Base-by-base conservation (phyloP, 192 early-diverging fungal genomes). In the Diversispora epigaea region DNA sequence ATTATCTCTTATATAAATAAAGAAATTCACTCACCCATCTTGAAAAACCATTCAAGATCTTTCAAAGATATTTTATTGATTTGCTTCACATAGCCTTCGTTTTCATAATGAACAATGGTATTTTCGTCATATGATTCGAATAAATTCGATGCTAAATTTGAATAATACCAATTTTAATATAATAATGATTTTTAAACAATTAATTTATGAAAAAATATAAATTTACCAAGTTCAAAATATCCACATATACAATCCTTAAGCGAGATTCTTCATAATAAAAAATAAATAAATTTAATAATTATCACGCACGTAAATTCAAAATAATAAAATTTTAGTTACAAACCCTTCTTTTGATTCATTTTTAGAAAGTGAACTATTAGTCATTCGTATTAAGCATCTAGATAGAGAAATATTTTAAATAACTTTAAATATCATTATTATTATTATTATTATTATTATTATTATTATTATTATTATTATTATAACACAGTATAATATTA, bases 201-300 rank as follows among this genome's bases (percentile, higher is more conserved):
- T 14, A 43, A 64, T 70, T 25, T 69, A 25, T 39, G 14, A 40
- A 21, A 46, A 64, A 32, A 68, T 8, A 46, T 15, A 44, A 45
- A 47, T n/a, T 63, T 73, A 77, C 76, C 67, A 7, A 72, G 72
- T 54, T 77, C 76, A 64, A 77, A 70, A 60, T 77, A 73, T 44
- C 60, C 68, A 40, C 67, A 71, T 17, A 77, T 63, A 47, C n/a
- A 46, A n/a, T 77, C 19, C 43, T 54, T 70, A 14, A 69, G 40
- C 9, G 57, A 54, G 19, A 17, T 39, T 14, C 44, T 73, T n/a
- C n/a, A n/a, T n/a, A n/a, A 52, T 17, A 52, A 52, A 54, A 54
- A 54, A 17, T 17, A 2, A 15, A 17, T 40, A 60, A 47, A 46
- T 58, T 32, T 54, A 43, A 71, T 71, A 58, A 71, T 11, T 21